These are phyloP conservation scores for Priceomyces castillae DNA, from an alignment of 805 yeast genomes.

Conservation along the genomic window DNA sequence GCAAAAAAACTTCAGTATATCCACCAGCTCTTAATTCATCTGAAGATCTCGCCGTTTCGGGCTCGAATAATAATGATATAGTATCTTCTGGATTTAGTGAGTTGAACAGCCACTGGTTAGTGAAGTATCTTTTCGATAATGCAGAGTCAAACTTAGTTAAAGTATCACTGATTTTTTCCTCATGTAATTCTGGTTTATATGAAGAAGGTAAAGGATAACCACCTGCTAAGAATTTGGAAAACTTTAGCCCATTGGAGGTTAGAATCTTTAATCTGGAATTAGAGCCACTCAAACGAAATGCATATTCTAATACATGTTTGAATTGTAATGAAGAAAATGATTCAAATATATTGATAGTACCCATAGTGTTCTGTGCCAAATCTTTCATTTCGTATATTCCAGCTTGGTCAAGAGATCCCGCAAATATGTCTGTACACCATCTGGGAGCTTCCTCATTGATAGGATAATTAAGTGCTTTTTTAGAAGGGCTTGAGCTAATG, in stretches of 20 bases:
- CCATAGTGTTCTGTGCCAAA: conserved; percentile 31
- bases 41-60: conserved; percentile 26
- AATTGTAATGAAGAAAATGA: conserved; percentile 27
- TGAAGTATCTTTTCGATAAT: conserved; percentile 29
- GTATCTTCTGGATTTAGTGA: conserved; percentile 20
- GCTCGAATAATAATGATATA: conserved; percentile 31
- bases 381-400: conserved; percentile 44
- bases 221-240: conserved; percentile 30
- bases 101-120: conserved; percentile 38
- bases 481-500: conserved; percentile 13
- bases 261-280: conserved; percentile 20
- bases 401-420: conserved; percentile 40
- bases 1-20: conserved; percentile 26
- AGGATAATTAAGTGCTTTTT: conserved; percentile 23
- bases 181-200: conserved; percentile 21
- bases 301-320: conserved; percentile 12
- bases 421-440: conserved; percentile 31
- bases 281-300: conserved; percentile 7
- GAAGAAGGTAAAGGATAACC: conserved; percentile 34
- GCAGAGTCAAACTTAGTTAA: conserved; percentile 31
- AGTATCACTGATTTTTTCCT: conserved; percentile 33
- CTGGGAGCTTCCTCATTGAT: conserved; percentile 15
- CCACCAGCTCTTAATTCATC: conserved; percentile 14
- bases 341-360: conserved; percentile 28
- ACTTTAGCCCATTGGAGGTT: conserved; percentile 32